phyloP scores from a whole-genome alignment of 495 filamentous ascomycete species.

The Trichoderma gamsii region DNA sequence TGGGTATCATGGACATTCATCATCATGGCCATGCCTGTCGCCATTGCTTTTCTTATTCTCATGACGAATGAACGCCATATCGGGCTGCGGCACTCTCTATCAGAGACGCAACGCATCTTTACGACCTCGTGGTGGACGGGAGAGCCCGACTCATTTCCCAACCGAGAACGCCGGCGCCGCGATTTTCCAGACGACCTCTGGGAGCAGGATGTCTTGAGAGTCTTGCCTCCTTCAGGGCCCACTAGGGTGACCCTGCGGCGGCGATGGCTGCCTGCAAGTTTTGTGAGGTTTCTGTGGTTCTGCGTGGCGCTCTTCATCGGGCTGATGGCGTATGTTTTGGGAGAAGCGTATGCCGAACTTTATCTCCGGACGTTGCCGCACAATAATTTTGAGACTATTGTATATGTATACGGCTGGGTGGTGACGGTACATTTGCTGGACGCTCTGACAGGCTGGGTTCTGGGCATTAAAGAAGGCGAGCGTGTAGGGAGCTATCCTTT shows the following conservation, averaged over 20 bases:
- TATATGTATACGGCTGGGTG: conserved; percentile 63
- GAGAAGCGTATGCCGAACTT: conserved; percentile 60
- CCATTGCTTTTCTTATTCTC: conserved; percentile 53
- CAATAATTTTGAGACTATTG: conserved; percentile 54
- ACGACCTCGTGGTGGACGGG: conserved; percentile 55
- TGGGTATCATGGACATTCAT: conserved; percentile 61
- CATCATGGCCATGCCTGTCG: conserved; percentile 57
- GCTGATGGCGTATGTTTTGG: conserved; percentile 54
- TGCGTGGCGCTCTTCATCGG: conserved; percentile 53
- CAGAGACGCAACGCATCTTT: conserved; percentile 59
- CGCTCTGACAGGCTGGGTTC: conserved; percentile 54
- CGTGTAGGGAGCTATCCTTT: conserved; percentile 57
- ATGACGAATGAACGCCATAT: conserved; percentile 54
- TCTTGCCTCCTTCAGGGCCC: neutral
- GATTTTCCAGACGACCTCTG: conserved; percentile 22
- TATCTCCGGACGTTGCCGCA: conserved; percentile 60
- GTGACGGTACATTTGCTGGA: conserved; percentile 56
- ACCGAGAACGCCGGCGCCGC: conserved; percentile 28
- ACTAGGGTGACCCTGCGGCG: conserved; percentile 26
- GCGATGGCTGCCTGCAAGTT: conserved; percentile 52
- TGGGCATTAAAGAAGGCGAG: conserved; percentile 52
- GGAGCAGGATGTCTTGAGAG: conserved; percentile 23
- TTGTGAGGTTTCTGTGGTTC: conserved; percentile 62
- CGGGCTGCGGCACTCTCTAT: conserved; percentile 46
- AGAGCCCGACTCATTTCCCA: conserved; percentile 37